Conservation (phyloP, 129 eudicot genomes). For the Solidago caesia region DNA sequence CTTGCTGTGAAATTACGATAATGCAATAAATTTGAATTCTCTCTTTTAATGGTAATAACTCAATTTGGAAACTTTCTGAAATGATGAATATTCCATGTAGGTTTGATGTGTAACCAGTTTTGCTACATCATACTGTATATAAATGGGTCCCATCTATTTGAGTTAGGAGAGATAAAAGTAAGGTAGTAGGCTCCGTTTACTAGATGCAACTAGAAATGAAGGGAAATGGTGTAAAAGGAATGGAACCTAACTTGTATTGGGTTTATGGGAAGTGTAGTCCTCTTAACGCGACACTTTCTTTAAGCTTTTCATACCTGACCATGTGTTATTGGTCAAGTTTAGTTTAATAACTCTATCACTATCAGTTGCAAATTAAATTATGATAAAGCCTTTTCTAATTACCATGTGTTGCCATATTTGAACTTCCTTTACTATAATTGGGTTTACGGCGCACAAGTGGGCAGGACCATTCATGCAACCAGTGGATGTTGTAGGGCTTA, state of each 20-base stretch:
- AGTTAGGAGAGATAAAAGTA: background rate
- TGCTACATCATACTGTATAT: constrained; percentile 4
- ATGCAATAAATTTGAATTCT: background rate
- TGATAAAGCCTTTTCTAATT: background rate
- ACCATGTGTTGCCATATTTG: constrained; percentile 18
- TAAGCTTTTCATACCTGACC: background rate
- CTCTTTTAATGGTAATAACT: background rate
- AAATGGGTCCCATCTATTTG: constrained; percentile 4
- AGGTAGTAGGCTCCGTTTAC: background rate
- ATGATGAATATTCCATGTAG: no score
- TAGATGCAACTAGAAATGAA: background rate
- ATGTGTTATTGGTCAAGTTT: background rate
- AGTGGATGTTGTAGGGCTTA: constrained; percentile 80
- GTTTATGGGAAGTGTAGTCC: background rate
- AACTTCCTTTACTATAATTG: constrained; percentile 36
- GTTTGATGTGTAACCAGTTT: no score
- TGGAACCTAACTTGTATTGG: constrained; percentile 8
- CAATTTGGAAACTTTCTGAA: background rate
- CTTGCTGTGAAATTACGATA: background rate
- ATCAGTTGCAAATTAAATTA: constrained; percentile 3
- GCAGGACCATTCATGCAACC: constrained; percentile 87
- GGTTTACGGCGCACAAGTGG: constrained; percentile 56
- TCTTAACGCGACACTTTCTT: no score
- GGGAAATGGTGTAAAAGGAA: background rate
- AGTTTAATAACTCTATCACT: background rate